Conservation (phyloP, 208 protist species). For the Trypanosoma mega region DNA sequence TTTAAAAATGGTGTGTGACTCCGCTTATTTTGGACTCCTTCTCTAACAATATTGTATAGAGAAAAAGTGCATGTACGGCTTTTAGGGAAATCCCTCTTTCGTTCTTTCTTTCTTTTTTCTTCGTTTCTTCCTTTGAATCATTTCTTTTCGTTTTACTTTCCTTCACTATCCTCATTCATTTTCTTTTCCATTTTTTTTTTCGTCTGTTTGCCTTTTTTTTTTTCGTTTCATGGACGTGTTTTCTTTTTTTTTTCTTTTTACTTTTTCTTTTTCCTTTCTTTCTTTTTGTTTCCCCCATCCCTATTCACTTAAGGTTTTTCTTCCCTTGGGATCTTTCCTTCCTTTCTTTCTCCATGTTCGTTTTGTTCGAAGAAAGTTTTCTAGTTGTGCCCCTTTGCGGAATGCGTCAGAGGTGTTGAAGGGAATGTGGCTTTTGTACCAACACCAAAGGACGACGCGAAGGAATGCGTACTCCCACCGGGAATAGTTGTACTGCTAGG, state of each 20-base stretch:
- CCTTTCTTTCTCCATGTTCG: neutral
- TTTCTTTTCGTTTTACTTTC: slow-evolving; percentile 6
- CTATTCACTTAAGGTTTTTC: slow-evolving; percentile 3
- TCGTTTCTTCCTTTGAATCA: slow-evolving; percentile 1
- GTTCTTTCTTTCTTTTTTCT: neutral
- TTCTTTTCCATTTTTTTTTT: slow-evolving; percentile 7
- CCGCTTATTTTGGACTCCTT: neutral
- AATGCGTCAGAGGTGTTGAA: slow-evolving; percentile 16
- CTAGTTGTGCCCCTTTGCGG: slow-evolving; percentile 24
- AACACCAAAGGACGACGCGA: slow-evolving; percentile 14
- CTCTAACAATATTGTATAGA: too few relatives aligned
- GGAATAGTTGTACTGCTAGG: slow-evolving; percentile 60
- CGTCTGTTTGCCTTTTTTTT: neutral
- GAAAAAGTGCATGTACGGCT: too few relatives aligned
- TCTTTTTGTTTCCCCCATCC: neutral
- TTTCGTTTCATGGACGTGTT: neutral
- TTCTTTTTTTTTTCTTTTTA: slow-evolving; percentile 1
- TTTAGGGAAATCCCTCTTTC: neutral
- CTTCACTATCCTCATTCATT: slow-evolving; percentile 7
- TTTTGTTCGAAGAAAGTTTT: neutral
- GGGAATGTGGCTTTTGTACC: slow-evolving; percentile 25
- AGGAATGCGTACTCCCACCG: slow-evolving; percentile 28
- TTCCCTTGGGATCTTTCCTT: neutral
- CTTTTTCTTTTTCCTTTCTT: slow-evolving; percentile 4
- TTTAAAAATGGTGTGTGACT: slow-evolving; percentile 1